Percentiles rank a stretch among this genome's conserved stretches.
phyloP scores from a whole-genome alignment of 768 basidiomycete genomes.

The Lentinula sp. region DNA sequence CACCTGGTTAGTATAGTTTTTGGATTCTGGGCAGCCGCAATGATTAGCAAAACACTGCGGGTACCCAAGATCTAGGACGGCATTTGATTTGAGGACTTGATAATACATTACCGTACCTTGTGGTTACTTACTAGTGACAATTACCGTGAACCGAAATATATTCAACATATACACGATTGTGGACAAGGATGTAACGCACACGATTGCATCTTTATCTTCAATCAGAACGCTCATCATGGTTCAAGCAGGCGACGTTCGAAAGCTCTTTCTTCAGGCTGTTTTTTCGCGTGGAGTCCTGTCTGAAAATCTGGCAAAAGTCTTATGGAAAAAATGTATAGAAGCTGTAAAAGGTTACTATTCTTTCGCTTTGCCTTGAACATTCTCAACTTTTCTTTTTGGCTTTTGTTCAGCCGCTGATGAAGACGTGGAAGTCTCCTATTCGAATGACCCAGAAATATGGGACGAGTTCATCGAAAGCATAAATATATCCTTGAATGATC shows the following conservation, averaged over 20 bases:
- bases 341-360: slow-evolving; percentile 56
- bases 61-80: slow-evolving; percentile 63
- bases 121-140: not conserved
- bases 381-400: slow-evolving; percentile 7
- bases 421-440: slow-evolving; percentile 37
- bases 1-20: slow-evolving; percentile 79
- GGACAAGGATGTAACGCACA: not conserved
- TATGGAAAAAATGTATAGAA: slow-evolving; percentile 65
- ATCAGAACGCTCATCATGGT: slow-evolving; percentile 24
- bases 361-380: not conserved
- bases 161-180: not conserved
- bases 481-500: slow-evolving; percentile 56
- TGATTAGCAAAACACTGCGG: slow-evolving; percentile 96
- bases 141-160: not conserved
- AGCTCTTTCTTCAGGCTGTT: slow-evolving; percentile 75
- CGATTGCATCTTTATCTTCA: not conserved
- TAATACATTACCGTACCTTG: not conserved
- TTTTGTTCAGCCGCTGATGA: slow-evolving; percentile 43
- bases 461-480: slow-evolving; percentile 51
- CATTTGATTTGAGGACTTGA: not conserved
- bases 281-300: slow-evolving; percentile 67
- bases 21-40: slow-evolving; percentile 84
- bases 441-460: slow-evolving; percentile 44
- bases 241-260: slow-evolving; percentile 57
- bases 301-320: slow-evolving; percentile 51